Conservation (phyloP, 257 asterid species). For the Striga asiatica region DNA sequence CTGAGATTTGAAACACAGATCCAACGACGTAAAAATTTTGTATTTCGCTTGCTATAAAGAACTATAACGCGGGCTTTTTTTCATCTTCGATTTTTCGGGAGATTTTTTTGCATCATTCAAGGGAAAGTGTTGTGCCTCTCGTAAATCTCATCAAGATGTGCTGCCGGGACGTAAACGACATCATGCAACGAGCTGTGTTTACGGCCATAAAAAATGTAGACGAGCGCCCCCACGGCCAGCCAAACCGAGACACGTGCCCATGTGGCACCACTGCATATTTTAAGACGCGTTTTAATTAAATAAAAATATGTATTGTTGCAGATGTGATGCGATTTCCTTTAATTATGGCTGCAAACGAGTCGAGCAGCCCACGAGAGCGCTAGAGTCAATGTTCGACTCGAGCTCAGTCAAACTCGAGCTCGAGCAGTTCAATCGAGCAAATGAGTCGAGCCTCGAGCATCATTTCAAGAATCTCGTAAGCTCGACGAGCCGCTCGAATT, state of each 20-base stretch:
- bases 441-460: no score
- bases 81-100: background rate
- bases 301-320: background rate
- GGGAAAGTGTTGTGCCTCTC: slow-evolving; percentile 6
- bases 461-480: no score
- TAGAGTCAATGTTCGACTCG: no score
- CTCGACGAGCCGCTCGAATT: no score
- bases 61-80: background rate
- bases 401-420: no score
- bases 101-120: background rate
- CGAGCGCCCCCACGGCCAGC: slow-evolving; percentile 50
- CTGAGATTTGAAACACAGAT: background rate
- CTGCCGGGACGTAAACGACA: slow-evolving; percentile 85
- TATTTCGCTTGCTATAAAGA: background rate
- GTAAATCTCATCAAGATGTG: slow-evolving; percentile 80
- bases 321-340: no score
- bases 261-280: slow-evolving; percentile 50
- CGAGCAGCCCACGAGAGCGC: no score
- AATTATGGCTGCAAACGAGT: no score
- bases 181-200: slow-evolving; percentile 57
- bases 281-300: background rate
- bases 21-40: background rate
- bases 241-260: slow-evolving; percentile 85
- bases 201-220: slow-evolving; percentile 65
- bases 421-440: no score